Base-by-base conservation (phyloP, 2,329 filamentous ascomycete species). In the Aspergillus transmontanensis region DNA sequence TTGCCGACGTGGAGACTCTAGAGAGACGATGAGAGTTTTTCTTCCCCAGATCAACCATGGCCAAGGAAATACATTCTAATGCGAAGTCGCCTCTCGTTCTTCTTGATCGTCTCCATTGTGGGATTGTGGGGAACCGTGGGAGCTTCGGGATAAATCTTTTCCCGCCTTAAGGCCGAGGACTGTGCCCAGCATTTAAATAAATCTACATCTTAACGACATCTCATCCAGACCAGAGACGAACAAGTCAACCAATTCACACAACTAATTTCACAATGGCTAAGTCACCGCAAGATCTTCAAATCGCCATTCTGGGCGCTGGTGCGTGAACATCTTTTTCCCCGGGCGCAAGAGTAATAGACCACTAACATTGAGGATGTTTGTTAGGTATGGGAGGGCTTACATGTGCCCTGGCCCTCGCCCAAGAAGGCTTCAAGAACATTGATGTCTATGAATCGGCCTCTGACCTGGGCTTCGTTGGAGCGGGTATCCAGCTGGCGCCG, bases 401-500 rank as follows among this genome's bases (percentile, higher is more conserved):
- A 62, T 85, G 83, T 58, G 90, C 91, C 7, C 84, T 94, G 41
- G 86, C 90, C 14, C 84, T 94, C 41, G 90, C 91, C 46, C 90
- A 90, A 78, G 87, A 89, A 70, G 92, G 91, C 9, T 94, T 94
- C 78, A 86, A 83, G 67, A 81, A 90, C 62, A 89, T 94, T 71
- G 83, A 89, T 60, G 86, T 94, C 57, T 94, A 88, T 75, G 92
- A 94, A 75, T 86, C 84, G 41, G 91, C 91, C 0, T 86, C 89
- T 5, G 86, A 87, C 67, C 83, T 94, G 4, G 91, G 91, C 6
- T 94, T 94, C 70, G 91, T 94, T 1, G 92, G 92, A 28, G 92
- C 92, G 1, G 92, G 92, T 6, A 94, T 95, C 68, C 92, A 96
- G 75, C 83, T 94, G 62, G 90, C 92, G 0, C 92, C 92, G 0